A percentile compares a stretch with the other conserved stretches of the same genome.
phyloP scores from a whole-genome alignment of 73 alveolate genomes.

The Paramecium sexaurelia region DNA sequence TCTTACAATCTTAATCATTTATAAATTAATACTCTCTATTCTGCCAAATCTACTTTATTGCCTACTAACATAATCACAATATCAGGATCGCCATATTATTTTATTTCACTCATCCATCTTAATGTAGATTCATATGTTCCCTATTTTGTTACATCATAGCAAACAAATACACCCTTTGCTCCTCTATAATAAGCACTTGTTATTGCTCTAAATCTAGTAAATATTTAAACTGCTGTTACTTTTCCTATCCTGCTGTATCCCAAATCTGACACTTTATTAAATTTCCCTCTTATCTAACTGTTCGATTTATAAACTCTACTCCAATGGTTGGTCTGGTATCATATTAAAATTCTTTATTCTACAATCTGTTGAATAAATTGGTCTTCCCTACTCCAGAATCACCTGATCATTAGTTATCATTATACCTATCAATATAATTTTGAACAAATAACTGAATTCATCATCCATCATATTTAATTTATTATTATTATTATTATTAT shows the following conservation, averaged over 20 bases:
- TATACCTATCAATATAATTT: conserved; percentile 74
- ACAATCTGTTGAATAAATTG: conserved; percentile 63
- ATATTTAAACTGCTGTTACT: conserved; percentile 28
- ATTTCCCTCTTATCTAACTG: conserved; percentile 73
- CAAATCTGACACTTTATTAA: conserved; percentile 83
- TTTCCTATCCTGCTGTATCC: conserved; percentile 93
- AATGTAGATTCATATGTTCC: conserved; percentile 81
- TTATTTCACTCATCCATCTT: conserved; percentile 87
- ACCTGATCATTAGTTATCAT: conserved; percentile 44
- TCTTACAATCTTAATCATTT: conserved; percentile 50
- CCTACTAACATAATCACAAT: conserved; percentile 84
- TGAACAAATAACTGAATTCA: conserved; percentile 61
- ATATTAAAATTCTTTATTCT: conserved; percentile 34
- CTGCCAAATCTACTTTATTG: conserved; percentile 81
- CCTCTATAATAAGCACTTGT: conserved; percentile 92
- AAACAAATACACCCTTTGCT: conserved; percentile 94
- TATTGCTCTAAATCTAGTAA: conserved; percentile 73
- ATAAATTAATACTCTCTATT: conserved; percentile 56
- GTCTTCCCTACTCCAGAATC: conserved; percentile 89
- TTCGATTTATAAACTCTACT: conserved; percentile 81
- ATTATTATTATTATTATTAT: neutral
- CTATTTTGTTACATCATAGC: conserved; percentile 90
- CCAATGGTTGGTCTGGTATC: conserved; percentile 74
- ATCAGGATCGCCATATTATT: conserved; percentile 86
- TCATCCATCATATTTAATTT: neutral